Conservation (phyloP, 441 rosid genomes). For the Kokia cookei region DNA sequence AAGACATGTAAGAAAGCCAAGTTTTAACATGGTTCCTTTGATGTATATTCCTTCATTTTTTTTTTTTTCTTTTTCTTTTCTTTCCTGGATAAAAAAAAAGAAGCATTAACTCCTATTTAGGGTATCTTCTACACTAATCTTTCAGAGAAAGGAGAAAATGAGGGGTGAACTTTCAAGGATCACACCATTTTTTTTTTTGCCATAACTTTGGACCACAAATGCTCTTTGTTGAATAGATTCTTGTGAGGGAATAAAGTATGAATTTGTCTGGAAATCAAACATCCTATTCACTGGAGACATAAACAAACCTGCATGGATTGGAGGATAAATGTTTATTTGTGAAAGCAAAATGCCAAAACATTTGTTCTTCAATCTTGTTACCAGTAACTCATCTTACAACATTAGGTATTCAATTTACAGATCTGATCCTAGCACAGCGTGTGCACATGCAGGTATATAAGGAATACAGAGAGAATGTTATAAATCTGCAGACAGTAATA, state of each 20-base stretch:
- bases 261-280: conserved; percentile 4
- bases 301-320: too few species aligned
- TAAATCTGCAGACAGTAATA: conserved; percentile 3
- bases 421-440: too few species aligned
- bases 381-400: too few species aligned
- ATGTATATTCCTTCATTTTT: not conserved
- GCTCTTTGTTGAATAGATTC: conserved; percentile 9
- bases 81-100: not conserved
- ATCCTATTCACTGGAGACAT: not conserved
- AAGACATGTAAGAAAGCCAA: not conserved
- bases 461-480: conserved; percentile 2
- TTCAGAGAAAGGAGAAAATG: not conserved
- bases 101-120: not conserved
- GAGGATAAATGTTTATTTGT: too few species aligned
- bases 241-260: not conserved
- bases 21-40: not conserved
- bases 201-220: conserved; percentile 8
- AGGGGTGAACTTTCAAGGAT: not conserved
- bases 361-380: too few species aligned
- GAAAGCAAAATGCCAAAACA: too few species aligned
- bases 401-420: too few species aligned
- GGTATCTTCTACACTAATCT: conserved; percentile 1
- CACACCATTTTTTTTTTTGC: not conserved
- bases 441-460: not conserved
- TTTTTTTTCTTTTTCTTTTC: not conserved